phyloP scores from a whole-genome alignment of 352 stramenopile genomes.

The Stephanocyclus meneghinianus region DNA sequence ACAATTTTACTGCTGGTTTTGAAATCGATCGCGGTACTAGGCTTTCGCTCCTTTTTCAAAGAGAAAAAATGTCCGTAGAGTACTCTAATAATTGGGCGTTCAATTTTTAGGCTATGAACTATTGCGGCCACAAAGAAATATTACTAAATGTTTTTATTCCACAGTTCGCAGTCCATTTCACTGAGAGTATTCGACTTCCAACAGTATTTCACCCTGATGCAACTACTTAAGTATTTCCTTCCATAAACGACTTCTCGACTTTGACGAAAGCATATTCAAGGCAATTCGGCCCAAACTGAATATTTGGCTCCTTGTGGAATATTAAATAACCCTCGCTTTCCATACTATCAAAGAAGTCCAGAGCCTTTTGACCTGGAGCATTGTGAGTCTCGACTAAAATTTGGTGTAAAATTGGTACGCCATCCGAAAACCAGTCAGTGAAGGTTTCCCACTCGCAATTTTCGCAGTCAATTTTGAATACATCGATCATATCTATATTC shows the following conservation, averaged over 20 bases:
- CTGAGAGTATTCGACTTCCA: background rate
- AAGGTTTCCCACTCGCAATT: constrained; percentile 71
- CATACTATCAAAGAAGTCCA: constrained; percentile 42
- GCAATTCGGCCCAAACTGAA: constrained; percentile 32
- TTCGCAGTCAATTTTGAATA: constrained; percentile 82
- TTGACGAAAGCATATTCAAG: constrained; percentile 57
- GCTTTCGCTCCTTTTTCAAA: too few species aligned
- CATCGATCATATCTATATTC: constrained; percentile 60
- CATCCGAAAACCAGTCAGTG: constrained; percentile 55
- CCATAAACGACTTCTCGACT: constrained; percentile 38
- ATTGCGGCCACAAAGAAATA: too few species aligned
- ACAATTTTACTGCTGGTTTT: too few species aligned
- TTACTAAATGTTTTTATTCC: too few species aligned
- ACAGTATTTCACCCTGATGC: background rate
- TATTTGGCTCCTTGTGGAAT: constrained; percentile 61
- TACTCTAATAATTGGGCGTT: too few species aligned
- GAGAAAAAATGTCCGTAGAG: too few species aligned
- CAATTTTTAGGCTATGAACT: too few species aligned
- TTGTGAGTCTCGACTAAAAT: constrained; percentile 65
- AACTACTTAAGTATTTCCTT: background rate
- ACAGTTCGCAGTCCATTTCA: too few species aligned
- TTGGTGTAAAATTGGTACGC: constrained; percentile 47
- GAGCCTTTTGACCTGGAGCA: constrained; percentile 22
- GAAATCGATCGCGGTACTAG: too few species aligned
- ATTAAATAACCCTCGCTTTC: constrained; percentile 32